Evolutionary conservation across 108 stramenopile species (phyloP), one percentile per base, ranked within the genome.

Genomic region (Schizochytrium sp.): DNA sequence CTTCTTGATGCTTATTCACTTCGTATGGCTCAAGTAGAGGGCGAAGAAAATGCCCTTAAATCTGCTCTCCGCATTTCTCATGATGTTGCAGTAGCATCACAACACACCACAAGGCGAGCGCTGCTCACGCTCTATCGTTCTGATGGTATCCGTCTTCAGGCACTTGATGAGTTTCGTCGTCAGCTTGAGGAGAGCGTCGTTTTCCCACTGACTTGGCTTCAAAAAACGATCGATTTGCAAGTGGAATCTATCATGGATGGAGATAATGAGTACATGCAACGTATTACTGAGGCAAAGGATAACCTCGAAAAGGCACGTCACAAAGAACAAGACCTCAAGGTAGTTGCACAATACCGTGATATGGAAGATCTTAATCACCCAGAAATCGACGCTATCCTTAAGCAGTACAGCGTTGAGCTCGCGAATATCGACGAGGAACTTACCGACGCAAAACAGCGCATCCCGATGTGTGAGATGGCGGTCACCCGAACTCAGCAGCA

Each of bases 51-150:
- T n/a, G 76, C 53, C 47, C 76, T 83, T 40, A 49, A 55, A 38
- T 47, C 47, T 13, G 76, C 76, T n/a, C 76, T 83, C 17, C 76
- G 53, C 3, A 83, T 83, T 53, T 83, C 76, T 5, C 76, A 83
- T 53, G 76, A 83, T 28, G 76, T 83, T 2, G 76, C 76, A 47
- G 50, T 83, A 53, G 10, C 76, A n/a, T 83, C 76, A 53, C 53
- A 55, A 38, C 19, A n/a, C 5, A 83, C 76, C 76, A 83, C 28
- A 40, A 47, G 76, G 50, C 10, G 28, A n/a, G 76, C 76, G 10
- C 47, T 83, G 5, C 47, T 83, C 15, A 49, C 50, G 17, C 76
- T 83, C 50, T 83, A 55, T 40, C 76, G 76, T 40, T 55, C 47
- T 5, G 53, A 83, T 53, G 76, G 50, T 10, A 53, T 83, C 76